Percentiles rank a stretch among this genome's conserved stretches.
Evolutionary conservation across 2,329 filamentous ascomycete species (phyloP).

Genomic region (Ascochyta rabiei): DNA sequence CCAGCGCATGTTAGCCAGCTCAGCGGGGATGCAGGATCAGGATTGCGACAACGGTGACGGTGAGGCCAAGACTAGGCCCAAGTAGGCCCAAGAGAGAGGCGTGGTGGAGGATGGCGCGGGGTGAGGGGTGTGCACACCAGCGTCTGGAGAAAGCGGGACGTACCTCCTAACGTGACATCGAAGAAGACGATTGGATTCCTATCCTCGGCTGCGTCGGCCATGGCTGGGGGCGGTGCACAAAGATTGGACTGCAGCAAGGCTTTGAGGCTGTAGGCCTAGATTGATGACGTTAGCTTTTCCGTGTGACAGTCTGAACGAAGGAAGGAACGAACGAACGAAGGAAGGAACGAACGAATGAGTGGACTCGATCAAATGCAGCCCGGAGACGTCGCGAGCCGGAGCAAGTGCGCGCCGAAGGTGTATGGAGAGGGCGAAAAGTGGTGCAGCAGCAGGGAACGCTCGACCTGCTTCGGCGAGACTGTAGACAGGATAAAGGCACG

Average conservation of each 20-base stretch:
- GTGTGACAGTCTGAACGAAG: slow-evolving; percentile 9
- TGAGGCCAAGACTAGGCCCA: slow-evolving; percentile 14
- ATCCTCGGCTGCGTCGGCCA: slow-evolving; percentile 41
- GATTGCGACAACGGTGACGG: slow-evolving; percentile 8
- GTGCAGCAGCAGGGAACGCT: slow-evolving; percentile 18
- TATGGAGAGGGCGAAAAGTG: slow-evolving; percentile 20
- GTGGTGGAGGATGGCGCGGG: slow-evolving; percentile 14
- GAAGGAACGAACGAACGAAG: background rate
- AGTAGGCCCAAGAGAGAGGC: slow-evolving; percentile 15
- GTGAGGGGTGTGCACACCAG: slow-evolving; percentile 17
- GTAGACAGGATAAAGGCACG: slow-evolving; percentile 10
- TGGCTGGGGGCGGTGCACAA: slow-evolving; percentile 41
- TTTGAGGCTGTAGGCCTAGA: slow-evolving; percentile 11
- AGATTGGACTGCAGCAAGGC: slow-evolving; percentile 18
- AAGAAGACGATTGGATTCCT: slow-evolving; percentile 69
- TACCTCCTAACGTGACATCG: slow-evolving; percentile 79
- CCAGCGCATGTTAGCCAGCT: slow-evolving; percentile 28
- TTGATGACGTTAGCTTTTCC: slow-evolving; percentile 28
- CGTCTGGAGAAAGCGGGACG: slow-evolving; percentile 35
- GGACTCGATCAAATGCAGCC: slow-evolving; percentile 6
- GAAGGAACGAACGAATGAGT: no score
- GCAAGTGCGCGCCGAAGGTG: slow-evolving; percentile 20
- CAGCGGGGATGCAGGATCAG: slow-evolving; percentile 1
- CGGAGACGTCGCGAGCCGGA: slow-evolving; percentile 10
- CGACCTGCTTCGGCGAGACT: slow-evolving; percentile 19